A percentile compares a stretch with the other conserved stretches of the same genome.
Evolutionary conservation across 495 filamentous ascomycete species (phyloP).

Genomic region (Tuber microsphaerosporum): DNA sequence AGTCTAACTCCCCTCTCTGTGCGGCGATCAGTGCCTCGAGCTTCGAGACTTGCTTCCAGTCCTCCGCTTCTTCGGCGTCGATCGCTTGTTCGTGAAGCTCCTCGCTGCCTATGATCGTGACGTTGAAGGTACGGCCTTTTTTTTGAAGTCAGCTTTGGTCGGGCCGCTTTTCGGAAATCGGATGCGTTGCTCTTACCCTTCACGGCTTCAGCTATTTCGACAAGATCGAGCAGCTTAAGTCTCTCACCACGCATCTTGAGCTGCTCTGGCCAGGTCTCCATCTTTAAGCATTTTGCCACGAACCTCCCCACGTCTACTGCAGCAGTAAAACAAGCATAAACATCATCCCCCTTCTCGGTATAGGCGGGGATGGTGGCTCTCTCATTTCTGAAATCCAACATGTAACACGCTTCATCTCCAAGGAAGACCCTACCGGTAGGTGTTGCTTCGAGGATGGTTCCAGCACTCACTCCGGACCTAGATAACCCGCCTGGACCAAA

Average conservation of each 20-base stretch:
- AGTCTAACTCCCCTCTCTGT: constrained; percentile 49
- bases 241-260: constrained; percentile 58
- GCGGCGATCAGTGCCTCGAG: constrained; percentile 49
- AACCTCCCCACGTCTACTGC: constrained; percentile 61
- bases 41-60: constrained; percentile 43
- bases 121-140: constrained; percentile 40
- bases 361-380: constrained; percentile 54
- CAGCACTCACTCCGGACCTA: constrained; percentile 48
- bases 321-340: constrained; percentile 58
- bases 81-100: constrained; percentile 46
- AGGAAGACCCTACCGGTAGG: constrained; percentile 24
- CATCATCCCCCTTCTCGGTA: constrained; percentile 47
- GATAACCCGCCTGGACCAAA: constrained; percentile 60
- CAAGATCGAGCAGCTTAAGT: constrained; percentile 50
- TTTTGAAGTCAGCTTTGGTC: constrained; percentile 23
- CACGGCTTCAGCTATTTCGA: constrained; percentile 46
- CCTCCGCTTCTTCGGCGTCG: constrained; percentile 43
- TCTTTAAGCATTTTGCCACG: constrained; percentile 56
- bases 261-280: constrained; percentile 59
- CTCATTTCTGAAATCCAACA: constrained; percentile 55
- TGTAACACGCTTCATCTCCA: constrained; percentile 53
- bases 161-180: background rate
- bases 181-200: constrained; percentile 41
- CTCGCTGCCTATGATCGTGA: constrained; percentile 44
- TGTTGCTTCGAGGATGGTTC: constrained; percentile 19